Evolutionary conservation across 805 yeast genomes (phyloP), one percentile per base, ranked within the genome.

Genomic region (Grigorovia humatica): DNA sequence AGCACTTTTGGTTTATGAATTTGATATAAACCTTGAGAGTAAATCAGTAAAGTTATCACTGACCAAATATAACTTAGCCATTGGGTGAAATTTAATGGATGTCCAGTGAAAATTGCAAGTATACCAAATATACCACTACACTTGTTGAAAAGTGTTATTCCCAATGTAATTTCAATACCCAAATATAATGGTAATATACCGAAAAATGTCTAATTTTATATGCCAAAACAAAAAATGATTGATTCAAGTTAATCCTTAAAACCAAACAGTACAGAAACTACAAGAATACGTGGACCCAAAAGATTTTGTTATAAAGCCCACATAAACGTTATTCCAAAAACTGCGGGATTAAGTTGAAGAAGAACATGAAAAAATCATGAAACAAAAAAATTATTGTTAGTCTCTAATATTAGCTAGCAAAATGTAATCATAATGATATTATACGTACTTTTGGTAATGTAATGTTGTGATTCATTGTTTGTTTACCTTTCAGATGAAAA

Each of bases 81-180:
- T 64, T 91, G 97, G 70, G 85, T 71, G 54, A 82, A 78, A 54
- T 81, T 82, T 51, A 90, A 74, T 1, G 93, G 93, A 63, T 90
- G 96, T 1, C 96, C 93, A 0, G 97, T 90, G 61, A 91, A 77
- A 27, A 91, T 66, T 0, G 97, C 89, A 20, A 89, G 71, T 40
- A 91, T 72, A 30, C 97, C 99, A 67, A 84, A 91, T 19, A 82
- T 73, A 9, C 98, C 96, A 53, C 95, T 82, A 57, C 90, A 87
- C 65, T 90, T 90, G 71, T 91, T 91, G 56, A 90, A 74, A 41
- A 89, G 77, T 15, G 90, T 85, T 41, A 86, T 73, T 1, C 87
- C 83, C 5, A 89, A 73, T 19, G 85, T 79, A 1, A 88, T 66
- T 66, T 91, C 98, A 23, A 89, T 95, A 13, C 97, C 98, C 23